Conservation (phyloP, 495 filamentous ascomycete species). For the Podospora comata region DNA sequence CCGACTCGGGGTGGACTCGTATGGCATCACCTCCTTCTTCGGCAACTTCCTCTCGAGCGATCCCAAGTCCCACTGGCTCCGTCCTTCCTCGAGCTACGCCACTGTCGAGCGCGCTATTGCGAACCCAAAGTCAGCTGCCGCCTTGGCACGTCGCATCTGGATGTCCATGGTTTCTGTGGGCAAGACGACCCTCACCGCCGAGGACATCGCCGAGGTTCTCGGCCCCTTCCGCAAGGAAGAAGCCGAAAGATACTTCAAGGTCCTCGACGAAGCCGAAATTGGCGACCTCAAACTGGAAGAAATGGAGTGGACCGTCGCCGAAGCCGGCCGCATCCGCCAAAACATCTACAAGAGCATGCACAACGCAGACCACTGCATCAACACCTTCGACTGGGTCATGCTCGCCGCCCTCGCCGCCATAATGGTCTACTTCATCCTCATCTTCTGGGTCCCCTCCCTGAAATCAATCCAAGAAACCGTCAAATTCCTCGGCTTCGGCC, state of each 20-base stretch:
- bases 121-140: conserved; percentile 44
- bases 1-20: conserved; percentile 29
- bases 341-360: conserved; percentile 33
- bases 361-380: conserved; percentile 33
- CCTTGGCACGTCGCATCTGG: conserved; percentile 40
- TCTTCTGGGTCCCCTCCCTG: conserved; percentile 26
- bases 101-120: conserved; percentile 30
- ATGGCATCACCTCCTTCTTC: conserved; percentile 32
- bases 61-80: conserved; percentile 28
- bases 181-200: conserved; percentile 25
- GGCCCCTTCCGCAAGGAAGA: conserved; percentile 30
- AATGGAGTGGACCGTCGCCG: conserved; percentile 29
- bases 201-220: conserved; percentile 34
- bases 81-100: conserved; percentile 28
- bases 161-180: conserved; percentile 32
- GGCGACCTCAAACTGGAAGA: conserved; percentile 35
- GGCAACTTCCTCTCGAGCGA: conserved; percentile 30
- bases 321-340: conserved; percentile 29
- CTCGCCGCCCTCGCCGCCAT: conserved; percentile 56
- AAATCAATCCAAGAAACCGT: conserved; percentile 29
- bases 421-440: conserved; percentile 61
- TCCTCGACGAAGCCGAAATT: conserved; percentile 30
- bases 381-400: conserved; percentile 33
- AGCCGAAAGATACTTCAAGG: conserved; percentile 28
- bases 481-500: conserved; percentile 67